Base-by-base conservation (phyloP, 2,329 filamentous ascomycete genomes). In the Fusarium transvaalense region DNA sequence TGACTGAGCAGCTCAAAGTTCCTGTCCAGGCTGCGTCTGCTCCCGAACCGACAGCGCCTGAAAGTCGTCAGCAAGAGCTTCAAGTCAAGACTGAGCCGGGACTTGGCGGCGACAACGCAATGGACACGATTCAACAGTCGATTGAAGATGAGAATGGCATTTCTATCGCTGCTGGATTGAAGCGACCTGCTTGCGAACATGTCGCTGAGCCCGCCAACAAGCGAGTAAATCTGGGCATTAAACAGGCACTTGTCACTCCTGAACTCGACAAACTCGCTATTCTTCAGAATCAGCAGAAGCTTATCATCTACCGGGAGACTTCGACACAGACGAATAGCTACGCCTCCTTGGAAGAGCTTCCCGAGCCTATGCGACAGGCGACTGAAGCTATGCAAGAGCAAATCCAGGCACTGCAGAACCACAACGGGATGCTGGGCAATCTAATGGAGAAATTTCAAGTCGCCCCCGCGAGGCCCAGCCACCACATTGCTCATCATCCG, bases 241-340 rank as follows among this genome's bases (percentile, higher is more conserved):
- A 45, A 4, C 47, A 52, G 3, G 13, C 21, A 6, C 4, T 34
- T 31, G 14, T 8, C 10, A 21, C 51, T 2, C 31, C 56, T 17
- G 35, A 55, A 13, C 4, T 45, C 15, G 10, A 31, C 10, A 54
- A 31, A 3, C 15, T 45, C 17, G 35, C 21, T 6, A 31, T n/a
- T 2, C 14, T 19, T 25, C 32, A 37, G 3, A 6, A 15, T 5
- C n/a, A 14, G 13, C 47, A 17, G 2, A 55, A 21, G 13, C 17
- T 10, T 12, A 43, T 38, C 15, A 17, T 55, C 1, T 52, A 34
- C 2, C 48, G 51, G 3, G 50, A 64, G 6, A 6, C 29, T 10
- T 56, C 23, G 0, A 51, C 27, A 3, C 68, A 71, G 15, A 71
- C 69, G 0, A 50, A 64, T 15, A n/a, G 10, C 19, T 8, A 34